Evolutionary conservation across 768 basidiomycete genomes (phyloP), one percentile per base, ranked within the genome.

Genomic region (Phaffia tasmanica): DNA sequence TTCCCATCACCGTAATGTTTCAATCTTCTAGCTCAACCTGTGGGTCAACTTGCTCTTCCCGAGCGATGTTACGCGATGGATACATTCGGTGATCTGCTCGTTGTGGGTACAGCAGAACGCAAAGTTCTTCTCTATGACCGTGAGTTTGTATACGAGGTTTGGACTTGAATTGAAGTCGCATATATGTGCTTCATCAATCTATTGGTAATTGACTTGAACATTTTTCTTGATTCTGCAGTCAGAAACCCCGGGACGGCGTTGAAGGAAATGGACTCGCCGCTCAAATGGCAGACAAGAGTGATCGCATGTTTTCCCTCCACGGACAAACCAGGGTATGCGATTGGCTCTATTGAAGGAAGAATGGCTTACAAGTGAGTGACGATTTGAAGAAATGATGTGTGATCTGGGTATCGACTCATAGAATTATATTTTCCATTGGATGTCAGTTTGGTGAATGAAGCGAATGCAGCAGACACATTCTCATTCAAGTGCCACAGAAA

Each of bases 251-350:
- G 62, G 9, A 63, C 62, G n/a, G 50, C 49, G 14, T 23, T 61
- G 46, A 53, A 94, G 89, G 85, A 83, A 27, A 85, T 89, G 68
- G 77, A 79, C 29, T 94, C 91, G 0, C 91, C 94, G 0, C 77
- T 98, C 68, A 95, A 94, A 74, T 91, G 87, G 88, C 90, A 94
- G 78, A 92, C 89, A 18, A 83, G 90, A 46, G 86, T 88, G 5
- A 82, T 90, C 18, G 83, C 88, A 5, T 90, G 88, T 74, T 89
- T 90, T 73, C 86, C 86, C 19, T 82, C 85, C 5, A 85, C 83
- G 70, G 87, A 88, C 5, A 63, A 63, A n/a, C 67, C 67, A 4
- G 78, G 77, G 0, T 79, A 76, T 65, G 77, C 78, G 0, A 69
- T 79, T 7, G 79, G 78, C 0, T 77, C 78, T 70, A 73, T 79